Evolutionary conservation across 2,329 filamentous ascomycete species (phyloP), one percentile per base, ranked within the genome.

Genomic region (Cadophora malorum): DNA sequence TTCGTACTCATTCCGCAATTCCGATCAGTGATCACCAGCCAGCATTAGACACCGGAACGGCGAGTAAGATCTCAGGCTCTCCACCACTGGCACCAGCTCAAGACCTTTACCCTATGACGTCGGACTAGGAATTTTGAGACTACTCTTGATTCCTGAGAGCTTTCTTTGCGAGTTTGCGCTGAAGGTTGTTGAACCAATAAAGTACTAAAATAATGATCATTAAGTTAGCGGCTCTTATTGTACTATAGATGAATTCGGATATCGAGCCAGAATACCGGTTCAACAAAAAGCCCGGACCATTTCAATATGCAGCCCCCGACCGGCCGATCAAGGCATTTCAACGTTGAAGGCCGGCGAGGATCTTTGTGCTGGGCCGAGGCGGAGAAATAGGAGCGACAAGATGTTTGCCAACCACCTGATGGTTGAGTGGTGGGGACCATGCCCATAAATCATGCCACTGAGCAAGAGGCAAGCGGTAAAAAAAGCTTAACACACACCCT

Each of bases 401-500:
- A 49, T 21, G 12, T n/a, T 19, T 49, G 45, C n/a, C n/a, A 49
- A 49, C 45, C 45, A 49, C n/a, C 45, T 9, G n/a, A 21, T 49
- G 21, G 7, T 49, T 10, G 45, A 49, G 19, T 49, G n/a, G 19
- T 49, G 45, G 45, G 21, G 21, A 49, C 19, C 45, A 49, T 49
- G 45, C n/a, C 19, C 45, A 49, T 6, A 14, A 58, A 58, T 58
- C 33, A 21, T 58, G 55, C 33, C 19, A 56, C n/a, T 23, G n/a
- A 16, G 9, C 31, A 35, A 58, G 33, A 38, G n/a, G 31, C 16
- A 21, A 38, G 33, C 38, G 53, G 16, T 58, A n/a, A 38, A 45
- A 53, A 59, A 59, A 59, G 56, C 56, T 59, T 59, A 59, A 41
- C 33, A 59, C 56, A 16, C 33, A 45, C 35, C 56, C 21, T 59